Evolutionary conservation across 495 filamentous ascomycete species (phyloP).

Genomic region (Umbilicaria muhlenbergii): DNA sequence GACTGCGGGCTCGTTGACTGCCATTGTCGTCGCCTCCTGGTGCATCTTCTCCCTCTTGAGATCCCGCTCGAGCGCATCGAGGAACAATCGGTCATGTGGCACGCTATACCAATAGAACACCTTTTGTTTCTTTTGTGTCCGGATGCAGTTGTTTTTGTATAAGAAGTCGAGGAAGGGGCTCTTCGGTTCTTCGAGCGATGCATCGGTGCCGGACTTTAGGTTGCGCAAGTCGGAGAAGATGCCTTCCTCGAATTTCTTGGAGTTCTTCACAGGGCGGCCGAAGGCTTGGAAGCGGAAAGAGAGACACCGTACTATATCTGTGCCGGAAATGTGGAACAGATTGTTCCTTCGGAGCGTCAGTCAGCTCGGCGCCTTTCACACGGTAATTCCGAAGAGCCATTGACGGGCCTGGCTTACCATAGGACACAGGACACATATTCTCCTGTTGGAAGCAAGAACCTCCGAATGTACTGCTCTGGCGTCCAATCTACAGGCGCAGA

Average conservation of each 20-base stretch:
- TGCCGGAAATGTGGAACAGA: slow-evolving; percentile 97
- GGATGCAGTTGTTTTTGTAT: slow-evolving; percentile 99
- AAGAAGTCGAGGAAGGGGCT: slow-evolving; percentile 96
- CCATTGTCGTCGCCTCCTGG: slow-evolving; percentile 92
- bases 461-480: slow-evolving; percentile 87
- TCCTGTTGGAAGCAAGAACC: slow-evolving; percentile 88
- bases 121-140: slow-evolving; percentile 99
- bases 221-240: slow-evolving; percentile 99
- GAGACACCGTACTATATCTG: slow-evolving; percentile 94
- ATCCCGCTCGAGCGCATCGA: slow-evolving; percentile 93
- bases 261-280: slow-evolving; percentile 95
- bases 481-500: slow-evolving; percentile 97
- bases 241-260: slow-evolving; percentile 98
- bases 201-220: slow-evolving; percentile 94
- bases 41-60: slow-evolving; percentile 98
- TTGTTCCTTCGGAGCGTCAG: slow-evolving; percentile 58
- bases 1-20: slow-evolving; percentile 87
- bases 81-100: slow-evolving; percentile 90
- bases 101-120: slow-evolving; percentile 99
- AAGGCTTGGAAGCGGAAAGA: slow-evolving; percentile 98
- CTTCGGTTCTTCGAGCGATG: slow-evolving; percentile 97
- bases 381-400: background rate
- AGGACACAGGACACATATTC: slow-evolving; percentile 98
- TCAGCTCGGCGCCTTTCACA: slow-evolving; percentile 11
- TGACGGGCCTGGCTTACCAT: slow-evolving; percentile 43